A percentile compares a stretch with the other conserved stretches of the same genome.
Conservation (phyloP, 805 yeast genomes). For the Metschnikowia dekortorum region DNA sequence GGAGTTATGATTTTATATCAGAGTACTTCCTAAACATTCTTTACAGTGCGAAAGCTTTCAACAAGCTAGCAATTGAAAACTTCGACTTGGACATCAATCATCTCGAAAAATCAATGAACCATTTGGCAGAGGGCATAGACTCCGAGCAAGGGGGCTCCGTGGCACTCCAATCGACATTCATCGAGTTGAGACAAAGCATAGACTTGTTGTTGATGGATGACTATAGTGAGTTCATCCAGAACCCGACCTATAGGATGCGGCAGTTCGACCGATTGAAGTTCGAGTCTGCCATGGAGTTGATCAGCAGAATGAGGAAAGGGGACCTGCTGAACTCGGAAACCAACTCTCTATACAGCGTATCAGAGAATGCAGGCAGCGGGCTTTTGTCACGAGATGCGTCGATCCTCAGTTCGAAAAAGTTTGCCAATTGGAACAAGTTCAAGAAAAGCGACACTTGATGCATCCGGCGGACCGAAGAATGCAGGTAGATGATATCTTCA, state of each 20-base stretch:
- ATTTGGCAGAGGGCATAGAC: conserved; percentile 21
- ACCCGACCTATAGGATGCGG: conserved; percentile 36
- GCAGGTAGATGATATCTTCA: no score
- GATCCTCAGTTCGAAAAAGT: conserved; percentile 20
- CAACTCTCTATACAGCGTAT: conserved; percentile 6
- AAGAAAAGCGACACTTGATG: conserved; percentile 12
- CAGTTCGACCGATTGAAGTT: conserved; percentile 71
- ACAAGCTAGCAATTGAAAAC: conserved; percentile 60
- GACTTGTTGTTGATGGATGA: conserved; percentile 63
- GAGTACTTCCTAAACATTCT: conserved; percentile 62
- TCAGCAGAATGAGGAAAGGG: conserved; percentile 46
- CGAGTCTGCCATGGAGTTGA: conserved; percentile 60
- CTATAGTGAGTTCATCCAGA: conserved; percentile 58
- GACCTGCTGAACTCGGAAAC: conserved; percentile 16
- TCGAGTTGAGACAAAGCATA: conserved; percentile 76
- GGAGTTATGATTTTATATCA: conserved; percentile 83
- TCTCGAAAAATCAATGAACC: conserved; percentile 54
- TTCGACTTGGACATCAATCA: conserved; percentile 78
- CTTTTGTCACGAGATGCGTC: conserved; percentile 15
- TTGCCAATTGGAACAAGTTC: conserved; percentile 31
- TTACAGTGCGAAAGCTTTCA: conserved; percentile 50
- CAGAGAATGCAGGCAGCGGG: conserved; percentile 8
- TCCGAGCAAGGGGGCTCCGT: conserved; percentile 33
- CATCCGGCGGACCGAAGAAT: neutral
- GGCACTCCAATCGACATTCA: conserved; percentile 67